Conservation (phyloP, 2,329 filamentous ascomycete species). For the Aspergillus spinulosporus region DNA sequence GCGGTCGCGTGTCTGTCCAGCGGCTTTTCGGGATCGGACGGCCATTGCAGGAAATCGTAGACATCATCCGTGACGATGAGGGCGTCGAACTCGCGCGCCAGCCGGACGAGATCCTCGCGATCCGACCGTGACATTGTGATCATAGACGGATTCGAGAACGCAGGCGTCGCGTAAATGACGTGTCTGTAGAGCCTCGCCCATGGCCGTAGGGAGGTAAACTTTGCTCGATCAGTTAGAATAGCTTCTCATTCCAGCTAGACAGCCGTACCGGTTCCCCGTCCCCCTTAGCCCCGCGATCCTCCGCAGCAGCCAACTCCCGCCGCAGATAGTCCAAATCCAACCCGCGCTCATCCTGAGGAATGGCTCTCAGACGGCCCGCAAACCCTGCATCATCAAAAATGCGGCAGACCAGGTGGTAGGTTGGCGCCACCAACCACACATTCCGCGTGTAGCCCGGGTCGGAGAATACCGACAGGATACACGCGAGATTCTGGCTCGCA, state of each 20-base stretch:
- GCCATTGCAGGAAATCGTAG: slow-evolving; percentile 90
- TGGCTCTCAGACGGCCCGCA: slow-evolving; percentile 62
- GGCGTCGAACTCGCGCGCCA: slow-evolving; percentile 77
- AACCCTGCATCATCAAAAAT: slow-evolving; percentile 84
- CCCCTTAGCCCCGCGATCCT: slow-evolving; percentile 42
- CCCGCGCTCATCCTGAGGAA: slow-evolving; percentile 70
- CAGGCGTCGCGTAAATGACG: slow-evolving; percentile 84
- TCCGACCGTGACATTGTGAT: slow-evolving; percentile 73
- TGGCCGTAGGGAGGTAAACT: slow-evolving; percentile 58
- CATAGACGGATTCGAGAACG: slow-evolving; percentile 84
- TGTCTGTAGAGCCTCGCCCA: slow-evolving; percentile 80
- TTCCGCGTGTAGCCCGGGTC: slow-evolving; percentile 73
- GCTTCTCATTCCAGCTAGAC: neutral
- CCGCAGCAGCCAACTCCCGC: slow-evolving; percentile 51
- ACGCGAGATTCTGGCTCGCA: slow-evolving; percentile 78
- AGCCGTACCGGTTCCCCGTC: neutral
- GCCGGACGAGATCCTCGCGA: slow-evolving; percentile 67
- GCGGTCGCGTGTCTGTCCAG: slow-evolving; percentile 40
- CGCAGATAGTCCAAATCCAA: slow-evolving; percentile 67
- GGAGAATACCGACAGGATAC: slow-evolving; percentile 74
- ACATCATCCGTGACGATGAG: slow-evolving; percentile 89
- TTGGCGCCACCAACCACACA: slow-evolving; percentile 79
- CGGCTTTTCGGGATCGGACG: slow-evolving; percentile 35
- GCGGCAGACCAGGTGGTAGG: slow-evolving; percentile 80
- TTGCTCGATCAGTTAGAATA: slow-evolving; percentile 33